These are phyloP conservation scores for Vitis hybrid DNA, from an alignment of 177 flowering plant genomes.

Conservation along the genomic window DNA sequence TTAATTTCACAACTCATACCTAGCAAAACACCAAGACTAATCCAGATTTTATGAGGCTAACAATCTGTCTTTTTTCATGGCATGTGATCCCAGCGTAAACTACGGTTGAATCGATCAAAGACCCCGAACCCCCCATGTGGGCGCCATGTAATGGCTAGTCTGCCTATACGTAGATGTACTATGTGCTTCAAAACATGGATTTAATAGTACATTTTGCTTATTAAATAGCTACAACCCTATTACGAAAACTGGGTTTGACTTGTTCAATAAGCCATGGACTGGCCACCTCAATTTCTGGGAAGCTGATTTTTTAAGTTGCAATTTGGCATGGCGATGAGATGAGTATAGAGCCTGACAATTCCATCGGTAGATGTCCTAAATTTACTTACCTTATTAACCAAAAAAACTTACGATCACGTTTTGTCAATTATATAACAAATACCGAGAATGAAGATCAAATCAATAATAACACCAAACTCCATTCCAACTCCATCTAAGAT, in stretches of 20 bases:
- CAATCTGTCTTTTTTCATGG: neutral
- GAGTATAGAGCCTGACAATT: too few relatives aligned
- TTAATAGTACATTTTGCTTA: too few relatives aligned
- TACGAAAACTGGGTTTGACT: slow-evolving; percentile 3
- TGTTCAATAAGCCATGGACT: slow-evolving; percentile 3
- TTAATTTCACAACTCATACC: slow-evolving; percentile 16
- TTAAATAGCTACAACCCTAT: neutral
- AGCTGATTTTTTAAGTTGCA: slow-evolving; percentile 2
- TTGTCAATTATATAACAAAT: too few relatives aligned
- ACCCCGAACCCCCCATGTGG: slow-evolving; percentile 18
- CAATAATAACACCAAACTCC: too few relatives aligned
- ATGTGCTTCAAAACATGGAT: neutral
- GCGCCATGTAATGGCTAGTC: neutral
- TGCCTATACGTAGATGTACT: neutral
- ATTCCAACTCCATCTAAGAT: too few relatives aligned
- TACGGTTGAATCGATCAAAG: slow-evolving; percentile 10
- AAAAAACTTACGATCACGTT: too few relatives aligned
- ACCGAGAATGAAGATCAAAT: too few relatives aligned
- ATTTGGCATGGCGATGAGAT: neutral
- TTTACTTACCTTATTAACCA: too few relatives aligned
- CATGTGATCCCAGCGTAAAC: slow-evolving; percentile 27
- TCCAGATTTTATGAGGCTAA: neutral
- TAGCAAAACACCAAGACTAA: slow-evolving; percentile 13
- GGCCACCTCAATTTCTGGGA: slow-evolving; percentile 30
- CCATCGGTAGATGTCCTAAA: too few relatives aligned